These are phyloP conservation scores for Cupressus sempervirens DNA, from an alignment of 75 land plant species.

Conservation along the genomic window DNA sequence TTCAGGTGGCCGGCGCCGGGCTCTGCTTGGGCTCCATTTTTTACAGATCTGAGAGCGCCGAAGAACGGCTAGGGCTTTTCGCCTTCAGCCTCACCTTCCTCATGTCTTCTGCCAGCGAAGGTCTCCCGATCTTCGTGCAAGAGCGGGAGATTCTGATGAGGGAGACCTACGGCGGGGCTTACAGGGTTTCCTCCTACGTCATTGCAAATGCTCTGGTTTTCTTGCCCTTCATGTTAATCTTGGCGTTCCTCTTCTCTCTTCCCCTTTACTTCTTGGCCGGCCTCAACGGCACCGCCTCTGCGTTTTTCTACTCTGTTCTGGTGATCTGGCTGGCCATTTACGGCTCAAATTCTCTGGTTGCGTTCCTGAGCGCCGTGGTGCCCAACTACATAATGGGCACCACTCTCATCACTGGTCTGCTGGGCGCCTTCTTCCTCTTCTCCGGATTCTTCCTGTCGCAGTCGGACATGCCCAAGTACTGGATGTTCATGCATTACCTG, in stretches of 20 bases:
- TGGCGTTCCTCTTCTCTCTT: conserved; percentile 45
- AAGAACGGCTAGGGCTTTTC: conserved; percentile 53
- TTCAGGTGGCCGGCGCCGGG: conserved; percentile 22
- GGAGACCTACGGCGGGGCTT: conserved; percentile 82
- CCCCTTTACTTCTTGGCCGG: conserved; percentile 81
- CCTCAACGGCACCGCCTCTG: conserved; percentile 24
- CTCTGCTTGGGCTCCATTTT: conserved; percentile 28
- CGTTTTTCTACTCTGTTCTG: conserved; percentile 61
- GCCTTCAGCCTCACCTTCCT: conserved; percentile 83
- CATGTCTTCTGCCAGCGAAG: conserved; percentile 75
- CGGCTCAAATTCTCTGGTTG: conserved; percentile 76
- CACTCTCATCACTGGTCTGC: conserved; percentile 61
- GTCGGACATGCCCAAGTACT: conserved; percentile 71
- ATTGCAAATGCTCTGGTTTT: conserved; percentile 63
- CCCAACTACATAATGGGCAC: conserved; percentile 81
- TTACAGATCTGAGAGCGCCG: not conserved
- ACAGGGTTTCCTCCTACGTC: conserved; percentile 76
- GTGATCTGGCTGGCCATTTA: conserved; percentile 73
- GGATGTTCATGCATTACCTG: conserved; percentile 86
- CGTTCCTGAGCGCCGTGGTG: conserved; percentile 77
- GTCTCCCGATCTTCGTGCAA: conserved; percentile 67
- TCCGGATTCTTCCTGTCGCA: conserved; percentile 86
- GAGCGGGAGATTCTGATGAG: conserved; percentile 73
- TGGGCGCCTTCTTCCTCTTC: conserved; percentile 90
- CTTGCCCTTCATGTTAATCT: conserved; percentile 68